These are phyloP conservation scores for Cantharellus anzutake DNA, from an alignment of 768 basidiomycete species.

Conservation along the genomic window DNA sequence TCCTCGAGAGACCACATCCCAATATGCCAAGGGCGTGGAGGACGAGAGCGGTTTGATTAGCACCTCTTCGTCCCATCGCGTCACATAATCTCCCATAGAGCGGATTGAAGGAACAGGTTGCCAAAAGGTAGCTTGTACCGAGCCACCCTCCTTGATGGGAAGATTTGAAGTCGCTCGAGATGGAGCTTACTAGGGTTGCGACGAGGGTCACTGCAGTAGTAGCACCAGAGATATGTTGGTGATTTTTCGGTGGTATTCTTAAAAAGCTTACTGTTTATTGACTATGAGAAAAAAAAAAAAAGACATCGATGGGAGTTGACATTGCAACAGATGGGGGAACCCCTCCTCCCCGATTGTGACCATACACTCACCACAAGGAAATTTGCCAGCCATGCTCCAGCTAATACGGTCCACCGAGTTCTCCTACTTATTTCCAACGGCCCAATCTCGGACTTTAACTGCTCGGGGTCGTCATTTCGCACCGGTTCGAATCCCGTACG, in stretches of 20 bases:
- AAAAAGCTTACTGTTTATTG: background rate
- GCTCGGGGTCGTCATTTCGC: too few species aligned
- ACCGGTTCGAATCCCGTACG: too few species aligned
- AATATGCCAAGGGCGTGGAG: constrained; percentile 46
- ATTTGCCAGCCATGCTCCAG: constrained; percentile 52
- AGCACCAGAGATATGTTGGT: too few species aligned
- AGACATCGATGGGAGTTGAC: too few species aligned
- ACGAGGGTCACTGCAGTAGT: constrained; percentile 41
- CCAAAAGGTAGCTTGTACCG: constrained; percentile 64
- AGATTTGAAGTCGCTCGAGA: constrained; percentile 59
- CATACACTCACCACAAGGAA: constrained; percentile 43
- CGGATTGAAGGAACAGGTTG: constrained; percentile 67
- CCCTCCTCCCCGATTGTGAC: background rate
- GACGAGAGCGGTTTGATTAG: constrained; percentile 43
- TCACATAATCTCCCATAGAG: constrained; percentile 67
- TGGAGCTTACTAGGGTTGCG: constrained; percentile 58
- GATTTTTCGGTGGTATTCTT: constrained; percentile 10
- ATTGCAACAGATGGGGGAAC: background rate
- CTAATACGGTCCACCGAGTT: constrained; percentile 25
- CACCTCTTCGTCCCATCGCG: constrained; percentile 50
- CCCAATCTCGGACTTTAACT: background rate
- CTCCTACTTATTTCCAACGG: background rate
- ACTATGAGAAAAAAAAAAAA: constrained; percentile 33
- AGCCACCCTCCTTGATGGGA: constrained; percentile 72
- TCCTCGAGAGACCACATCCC: constrained; percentile 45